phyloP scores from a whole-genome alignment of 2,329 filamentous ascomycete species.

The Botrytis squamosa region DNA sequence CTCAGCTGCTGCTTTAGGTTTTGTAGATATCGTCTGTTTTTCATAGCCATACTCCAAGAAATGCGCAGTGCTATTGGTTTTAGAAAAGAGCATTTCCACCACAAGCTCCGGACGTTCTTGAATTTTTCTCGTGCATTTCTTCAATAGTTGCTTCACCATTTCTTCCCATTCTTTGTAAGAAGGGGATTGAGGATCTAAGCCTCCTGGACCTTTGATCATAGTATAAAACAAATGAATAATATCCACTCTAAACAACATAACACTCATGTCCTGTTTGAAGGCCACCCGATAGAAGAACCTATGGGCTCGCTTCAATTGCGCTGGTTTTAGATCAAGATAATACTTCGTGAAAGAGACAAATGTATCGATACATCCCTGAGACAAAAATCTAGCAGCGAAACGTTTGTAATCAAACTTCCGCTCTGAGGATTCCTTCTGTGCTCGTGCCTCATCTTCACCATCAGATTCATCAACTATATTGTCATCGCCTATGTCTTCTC shows the following conservation, averaged over 20 bases:
- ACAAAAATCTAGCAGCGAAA: conserved; percentile 77
- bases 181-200: conserved; percentile 64
- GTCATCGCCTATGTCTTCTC: conserved; percentile 44
- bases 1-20: conserved; percentile 71
- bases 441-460: conserved; percentile 71
- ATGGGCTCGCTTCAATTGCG: conserved; percentile 87
- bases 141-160: conserved; percentile 78
- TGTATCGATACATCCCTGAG: conserved; percentile 82
- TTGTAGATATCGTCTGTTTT: conserved; percentile 66
- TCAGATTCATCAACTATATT: conserved; percentile 63
- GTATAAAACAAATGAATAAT: conserved; percentile 84
- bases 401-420: conserved; percentile 91
- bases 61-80: conserved; percentile 76
- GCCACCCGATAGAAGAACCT: conserved; percentile 91
- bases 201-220: conserved; percentile 86
- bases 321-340: conserved; percentile 74
- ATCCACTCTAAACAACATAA: conserved; percentile 87
- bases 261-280: conserved; percentile 89
- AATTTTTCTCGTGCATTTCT: conserved; percentile 78
- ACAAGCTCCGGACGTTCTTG: conserved; percentile 81
- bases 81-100: conserved; percentile 93
- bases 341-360: conserved; percentile 78
- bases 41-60: conserved; percentile 92
- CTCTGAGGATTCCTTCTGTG: conserved; percentile 71
- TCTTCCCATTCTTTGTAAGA: conserved; percentile 89